Evolutionary conservation across 257 asterid species (phyloP).

Genomic region (Sherardia arvensis): DNA sequence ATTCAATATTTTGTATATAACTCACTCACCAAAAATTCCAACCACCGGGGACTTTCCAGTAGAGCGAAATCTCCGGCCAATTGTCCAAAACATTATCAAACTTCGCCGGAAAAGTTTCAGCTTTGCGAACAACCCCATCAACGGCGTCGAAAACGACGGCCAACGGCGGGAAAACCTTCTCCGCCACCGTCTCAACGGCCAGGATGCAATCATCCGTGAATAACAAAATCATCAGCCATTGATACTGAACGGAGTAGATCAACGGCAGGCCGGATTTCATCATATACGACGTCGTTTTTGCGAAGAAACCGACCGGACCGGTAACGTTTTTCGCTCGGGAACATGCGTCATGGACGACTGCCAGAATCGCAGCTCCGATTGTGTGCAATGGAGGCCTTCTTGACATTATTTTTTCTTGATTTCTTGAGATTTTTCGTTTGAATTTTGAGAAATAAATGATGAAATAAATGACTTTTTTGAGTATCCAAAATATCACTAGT

Average conservation of each 20-base stretch:
- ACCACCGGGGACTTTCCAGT: constrained; percentile 10
- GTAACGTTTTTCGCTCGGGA: constrained; percentile 25
- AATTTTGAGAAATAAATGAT: too few species aligned
- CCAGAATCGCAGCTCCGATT: constrained; percentile 36
- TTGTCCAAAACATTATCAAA: constrained; percentile 25
- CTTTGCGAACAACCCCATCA: constrained; percentile 27
- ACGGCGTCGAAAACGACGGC: constrained; percentile 31
- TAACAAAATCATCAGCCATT: constrained; percentile 31
- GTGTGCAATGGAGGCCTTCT: constrained; percentile 55
- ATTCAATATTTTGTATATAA: too few species aligned
- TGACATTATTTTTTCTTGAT: constrained; percentile 5
- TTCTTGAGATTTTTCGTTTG: constrained; percentile 7
- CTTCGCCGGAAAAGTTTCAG: constrained; percentile 31
- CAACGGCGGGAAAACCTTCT: constrained; percentile 41
- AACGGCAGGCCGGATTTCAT: constrained; percentile 23
- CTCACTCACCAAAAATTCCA: constrained; percentile 25
- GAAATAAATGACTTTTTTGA: not conserved
- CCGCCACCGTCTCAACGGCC: constrained; percentile 19
- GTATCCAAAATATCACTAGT: not conserved
- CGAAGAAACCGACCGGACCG: constrained; percentile 33
- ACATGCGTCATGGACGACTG: constrained; percentile 26
- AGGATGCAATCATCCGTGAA: constrained; percentile 44
- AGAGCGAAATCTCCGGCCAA: constrained; percentile 22
- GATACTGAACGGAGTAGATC: constrained; percentile 16
- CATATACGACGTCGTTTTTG: constrained; percentile 11